Evolutionary conservation across 257 asterid species (phyloP), one percentile per base, ranked within the genome.

Genomic region (Plantago elongata): DNA sequence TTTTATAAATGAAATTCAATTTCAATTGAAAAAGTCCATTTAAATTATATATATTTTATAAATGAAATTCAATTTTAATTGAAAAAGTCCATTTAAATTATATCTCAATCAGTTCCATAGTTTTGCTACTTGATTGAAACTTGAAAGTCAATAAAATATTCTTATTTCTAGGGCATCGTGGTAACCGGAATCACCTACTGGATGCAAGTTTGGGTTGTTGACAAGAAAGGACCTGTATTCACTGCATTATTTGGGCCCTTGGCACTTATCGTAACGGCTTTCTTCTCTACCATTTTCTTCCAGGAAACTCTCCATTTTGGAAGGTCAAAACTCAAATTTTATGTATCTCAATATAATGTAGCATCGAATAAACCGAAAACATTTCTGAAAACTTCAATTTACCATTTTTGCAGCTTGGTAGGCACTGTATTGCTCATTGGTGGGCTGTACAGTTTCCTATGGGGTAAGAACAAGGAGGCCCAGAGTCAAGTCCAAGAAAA

Each of bases 191-290:
- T 83, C 3, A 67, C 61, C 46, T 80, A 73, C 27, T 64, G 76
- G 67, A 42, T 75, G 57, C 79, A 66, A 69, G 67, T 73, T 11
- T 80, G 90, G 90, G 77, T 76, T 2, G 74, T 80, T 12, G 84
- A 71, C 57, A 78, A 64, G 68, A 83, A 72, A 67, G 90, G 90
- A 1, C 81, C 90, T 7, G 81, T 80, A 0, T 83, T 73, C 45
- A 57, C 75, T 13, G 74, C 81, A 1, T 54, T 75, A 18, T 83
- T 80, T 57, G 76, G 74, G 51, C 90, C 90, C 13, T 34, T 80
- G 13, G 68, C 84, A 18, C 84, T 83, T 40, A 22, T 76, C 3
- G 13, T 80, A 13, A 78, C 90, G 0, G 90, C 81, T 55, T 50
- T 72, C 52, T 75, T 75, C 75, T 80, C 90, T 0, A 69, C 75